These are phyloP conservation scores for Tephrocybe sp. DNA, from an alignment of 768 basidiomycete species.

Conservation along the genomic window DNA sequence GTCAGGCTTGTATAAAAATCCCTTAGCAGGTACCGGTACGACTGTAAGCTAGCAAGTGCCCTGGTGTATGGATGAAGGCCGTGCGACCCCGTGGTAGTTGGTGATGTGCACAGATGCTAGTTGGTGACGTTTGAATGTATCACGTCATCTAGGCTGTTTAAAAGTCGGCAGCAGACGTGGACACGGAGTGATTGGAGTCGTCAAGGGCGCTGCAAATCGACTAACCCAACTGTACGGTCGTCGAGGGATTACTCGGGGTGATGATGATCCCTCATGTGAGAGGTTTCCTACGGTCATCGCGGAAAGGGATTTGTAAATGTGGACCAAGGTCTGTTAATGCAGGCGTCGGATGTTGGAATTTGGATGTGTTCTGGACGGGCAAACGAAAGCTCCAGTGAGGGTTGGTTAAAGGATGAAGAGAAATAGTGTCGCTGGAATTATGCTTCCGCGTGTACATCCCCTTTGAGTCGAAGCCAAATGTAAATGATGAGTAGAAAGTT, in stretches of 20 bases:
- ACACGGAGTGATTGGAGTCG: background rate
- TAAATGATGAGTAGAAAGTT: slow-evolving; percentile 21
- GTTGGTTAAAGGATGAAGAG: background rate
- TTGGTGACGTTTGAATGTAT: background rate
- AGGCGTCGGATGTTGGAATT: background rate
- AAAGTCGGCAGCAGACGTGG: background rate
- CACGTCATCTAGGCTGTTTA: background rate
- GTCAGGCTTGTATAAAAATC: too few relatives aligned
- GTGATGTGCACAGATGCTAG: too few relatives aligned
- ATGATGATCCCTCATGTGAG: background rate
- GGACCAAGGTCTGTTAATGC: too few relatives aligned
- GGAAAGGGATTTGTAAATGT: background rate
- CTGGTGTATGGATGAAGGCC: too few relatives aligned
- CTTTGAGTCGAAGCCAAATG: slow-evolving; percentile 25
- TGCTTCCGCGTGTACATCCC: slow-evolving; percentile 21
- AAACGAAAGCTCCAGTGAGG: background rate
- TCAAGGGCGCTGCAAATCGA: background rate
- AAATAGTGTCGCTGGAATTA: slow-evolving; percentile 1
- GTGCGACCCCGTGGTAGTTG: too few relatives aligned
- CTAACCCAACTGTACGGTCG: background rate
- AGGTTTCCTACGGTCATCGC: background rate
- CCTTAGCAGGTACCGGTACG: too few relatives aligned
- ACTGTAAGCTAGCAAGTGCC: too few relatives aligned
- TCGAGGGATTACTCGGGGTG: background rate
- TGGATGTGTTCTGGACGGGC: background rate